A percentile compares a stretch with the other conserved stretches of the same genome.
These are phyloP conservation scores for Diaporthe aspalathi DNA, from an alignment of 2,329 filamentous ascomycete genomes.

Conservation along the genomic window DNA sequence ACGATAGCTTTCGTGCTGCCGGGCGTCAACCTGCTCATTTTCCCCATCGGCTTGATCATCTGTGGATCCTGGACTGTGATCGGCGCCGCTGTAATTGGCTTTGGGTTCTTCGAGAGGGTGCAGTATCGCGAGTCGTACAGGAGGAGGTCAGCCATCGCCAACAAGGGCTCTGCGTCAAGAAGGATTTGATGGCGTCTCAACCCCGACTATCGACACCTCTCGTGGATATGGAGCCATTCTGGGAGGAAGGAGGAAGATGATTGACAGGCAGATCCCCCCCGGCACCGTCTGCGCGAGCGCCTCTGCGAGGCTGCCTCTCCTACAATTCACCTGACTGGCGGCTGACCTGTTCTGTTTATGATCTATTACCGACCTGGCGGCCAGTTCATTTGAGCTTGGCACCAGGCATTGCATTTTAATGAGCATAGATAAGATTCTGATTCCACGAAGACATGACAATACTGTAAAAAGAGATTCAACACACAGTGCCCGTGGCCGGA, in stretches of 20 bases:
- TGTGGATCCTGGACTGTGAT: constrained; percentile 71
- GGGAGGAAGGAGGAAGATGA: no score
- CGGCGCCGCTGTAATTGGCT: constrained; percentile 67
- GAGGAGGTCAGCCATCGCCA: constrained; percentile 58
- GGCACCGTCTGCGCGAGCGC: constrained; percentile 4
- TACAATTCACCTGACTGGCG: neutral
- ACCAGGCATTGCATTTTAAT: constrained; percentile 32
- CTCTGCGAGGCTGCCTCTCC: neutral
- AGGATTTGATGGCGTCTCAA: constrained; percentile 45
- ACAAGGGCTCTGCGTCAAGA: constrained; percentile 47
- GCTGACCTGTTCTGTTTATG: neutral
- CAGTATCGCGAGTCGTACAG: constrained; percentile 73
- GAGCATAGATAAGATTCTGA: constrained; percentile 31
- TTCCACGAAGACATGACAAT: constrained; percentile 34
- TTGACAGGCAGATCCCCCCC: no score
- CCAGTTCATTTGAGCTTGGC: constrained; percentile 9
- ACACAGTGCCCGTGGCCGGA: neutral
- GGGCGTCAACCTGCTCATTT: constrained; percentile 74
- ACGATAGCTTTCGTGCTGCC: constrained; percentile 76
- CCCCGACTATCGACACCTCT: neutral
- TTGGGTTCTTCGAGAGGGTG: constrained; percentile 75
- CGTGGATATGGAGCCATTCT: neutral
- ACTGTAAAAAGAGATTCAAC: neutral
- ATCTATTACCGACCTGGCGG: constrained; percentile 3
- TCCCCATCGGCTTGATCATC: constrained; percentile 77